Percentiles rank a stretch among this genome's conserved stretches.
phyloP scores from a whole-genome alignment of 2,329 filamentous ascomycete species.

The Trichophyton verrucosum region DNA sequence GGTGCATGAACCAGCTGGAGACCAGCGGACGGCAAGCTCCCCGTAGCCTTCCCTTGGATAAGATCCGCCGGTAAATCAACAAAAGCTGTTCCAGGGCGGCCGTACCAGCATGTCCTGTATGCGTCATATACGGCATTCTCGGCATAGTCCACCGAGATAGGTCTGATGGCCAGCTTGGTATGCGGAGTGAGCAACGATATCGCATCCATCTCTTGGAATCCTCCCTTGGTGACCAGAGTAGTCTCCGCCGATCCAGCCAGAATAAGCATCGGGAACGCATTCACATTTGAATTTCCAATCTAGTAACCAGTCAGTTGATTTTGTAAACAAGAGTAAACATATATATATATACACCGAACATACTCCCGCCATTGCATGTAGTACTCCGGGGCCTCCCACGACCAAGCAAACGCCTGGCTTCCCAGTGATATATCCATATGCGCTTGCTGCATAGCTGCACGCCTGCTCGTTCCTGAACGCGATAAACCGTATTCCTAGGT shows the following conservation, averaged over 20 bases:
- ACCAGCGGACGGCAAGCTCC: conserved; percentile 18
- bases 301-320: conserved; percentile 12
- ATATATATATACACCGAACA: conserved; percentile 12
- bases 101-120: conserved; percentile 43
- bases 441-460: conserved; percentile 45
- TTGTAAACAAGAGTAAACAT: neutral
- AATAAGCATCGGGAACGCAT: conserved; percentile 44
- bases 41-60: conserved; percentile 34
- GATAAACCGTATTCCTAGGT: conserved; percentile 46
- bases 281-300: conserved; percentile 41
- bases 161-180: conserved; percentile 40
- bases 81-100: conserved; percentile 41
- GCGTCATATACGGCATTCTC: conserved; percentile 39
- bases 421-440: conserved; percentile 47
- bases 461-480: conserved; percentile 49
- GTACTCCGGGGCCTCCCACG: conserved; percentile 47
- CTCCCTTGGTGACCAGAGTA: conserved; percentile 40
- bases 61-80: conserved; percentile 46
- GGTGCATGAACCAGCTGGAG: conserved; percentile 24
- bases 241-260: conserved; percentile 44
- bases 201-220: conserved; percentile 47
- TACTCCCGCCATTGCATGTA: conserved; percentile 47
- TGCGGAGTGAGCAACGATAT: conserved; percentile 42
- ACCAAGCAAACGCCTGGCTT: conserved; percentile 45
- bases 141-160: conserved; percentile 35